Conservation (phyloP, 2,329 filamentous ascomycete genomes). For the Fulvia fulva region DNA sequence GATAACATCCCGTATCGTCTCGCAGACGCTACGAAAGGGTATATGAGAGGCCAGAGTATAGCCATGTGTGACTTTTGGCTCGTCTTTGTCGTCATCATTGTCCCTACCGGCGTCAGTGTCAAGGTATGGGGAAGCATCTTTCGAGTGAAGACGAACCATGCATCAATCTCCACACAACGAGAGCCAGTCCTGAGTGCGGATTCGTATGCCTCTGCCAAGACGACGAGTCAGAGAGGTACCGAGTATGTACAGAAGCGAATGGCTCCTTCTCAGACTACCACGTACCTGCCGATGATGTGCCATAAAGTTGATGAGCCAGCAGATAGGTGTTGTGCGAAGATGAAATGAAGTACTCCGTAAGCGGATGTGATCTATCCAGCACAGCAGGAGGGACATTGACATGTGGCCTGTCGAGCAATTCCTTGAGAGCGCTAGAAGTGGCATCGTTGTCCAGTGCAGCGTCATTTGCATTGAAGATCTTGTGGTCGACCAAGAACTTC, state of each 20-base stretch:
- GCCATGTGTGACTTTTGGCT: conserved; percentile 68
- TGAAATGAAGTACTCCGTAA: conserved; percentile 69
- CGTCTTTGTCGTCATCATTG: conserved; percentile 54
- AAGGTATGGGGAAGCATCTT: not conserved
- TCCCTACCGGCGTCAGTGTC: conserved; percentile 37
- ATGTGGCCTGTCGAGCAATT: conserved; percentile 55
- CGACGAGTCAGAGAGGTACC: too few species aligned
- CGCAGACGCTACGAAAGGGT: conserved; percentile 61
- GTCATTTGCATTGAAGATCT: conserved; percentile 49
- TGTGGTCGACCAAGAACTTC: conserved; percentile 52
- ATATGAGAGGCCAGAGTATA: conserved; percentile 66
- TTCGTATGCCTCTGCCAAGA: conserved; percentile 61
- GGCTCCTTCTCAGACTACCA: too few species aligned
- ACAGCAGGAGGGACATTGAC: conserved; percentile 54
- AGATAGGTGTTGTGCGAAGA: conserved; percentile 72
- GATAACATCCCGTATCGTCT: conserved; percentile 60
- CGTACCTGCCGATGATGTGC: conserved; percentile 58
- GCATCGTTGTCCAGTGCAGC: conserved; percentile 45
- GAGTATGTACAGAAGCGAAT: too few species aligned
- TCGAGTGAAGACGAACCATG: conserved; percentile 47
- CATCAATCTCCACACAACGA: conserved; percentile 69
- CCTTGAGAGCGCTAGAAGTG: conserved; percentile 45
- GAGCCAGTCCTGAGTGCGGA: conserved; percentile 60
- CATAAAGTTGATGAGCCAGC: conserved; percentile 65
- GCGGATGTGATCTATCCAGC: conserved; percentile 55